These are phyloP conservation scores for Pueraria montana DNA, from an alignment of 306 rosid species.

Conservation along the genomic window DNA sequence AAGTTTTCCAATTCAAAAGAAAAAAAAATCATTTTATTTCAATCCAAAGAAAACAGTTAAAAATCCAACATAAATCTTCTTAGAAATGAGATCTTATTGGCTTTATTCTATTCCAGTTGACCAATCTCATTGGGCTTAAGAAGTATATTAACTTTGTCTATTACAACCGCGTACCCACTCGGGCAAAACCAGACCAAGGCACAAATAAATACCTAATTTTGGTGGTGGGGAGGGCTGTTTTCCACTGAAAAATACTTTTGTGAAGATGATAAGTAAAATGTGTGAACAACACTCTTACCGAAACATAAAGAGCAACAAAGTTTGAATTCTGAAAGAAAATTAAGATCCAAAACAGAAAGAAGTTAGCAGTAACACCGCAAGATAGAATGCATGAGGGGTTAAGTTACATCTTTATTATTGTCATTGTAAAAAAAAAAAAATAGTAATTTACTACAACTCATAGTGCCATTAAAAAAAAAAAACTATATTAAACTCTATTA, in stretches of 20 bases:
- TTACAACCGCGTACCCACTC: neutral
- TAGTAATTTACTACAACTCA: no score
- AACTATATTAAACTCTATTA: no score
- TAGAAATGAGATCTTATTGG: neutral
- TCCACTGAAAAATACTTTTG: neutral
- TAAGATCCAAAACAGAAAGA: neutral
- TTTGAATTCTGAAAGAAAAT: constrained; percentile 13
- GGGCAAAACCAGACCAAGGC: neutral
- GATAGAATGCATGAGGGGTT: no score
- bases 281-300: neutral
- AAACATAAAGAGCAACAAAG: neutral
- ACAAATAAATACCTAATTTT: neutral
- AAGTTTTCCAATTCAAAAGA: neutral
- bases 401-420: no score
- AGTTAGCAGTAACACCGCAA: neutral
- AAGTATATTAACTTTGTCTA: neutral
- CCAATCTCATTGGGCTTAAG: neutral
- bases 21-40: neutral
- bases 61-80: neutral
- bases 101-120: neutral
- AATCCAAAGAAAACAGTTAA: neutral
- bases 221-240: neutral
- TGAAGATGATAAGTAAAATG: no score
- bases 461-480: no score
- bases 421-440: no score